Evolutionary conservation across 2,329 filamentous ascomycete genomes (phyloP), one percentile per base, ranked within the genome.

Genomic region (Immersiporthe knoxdaviesiana): DNA sequence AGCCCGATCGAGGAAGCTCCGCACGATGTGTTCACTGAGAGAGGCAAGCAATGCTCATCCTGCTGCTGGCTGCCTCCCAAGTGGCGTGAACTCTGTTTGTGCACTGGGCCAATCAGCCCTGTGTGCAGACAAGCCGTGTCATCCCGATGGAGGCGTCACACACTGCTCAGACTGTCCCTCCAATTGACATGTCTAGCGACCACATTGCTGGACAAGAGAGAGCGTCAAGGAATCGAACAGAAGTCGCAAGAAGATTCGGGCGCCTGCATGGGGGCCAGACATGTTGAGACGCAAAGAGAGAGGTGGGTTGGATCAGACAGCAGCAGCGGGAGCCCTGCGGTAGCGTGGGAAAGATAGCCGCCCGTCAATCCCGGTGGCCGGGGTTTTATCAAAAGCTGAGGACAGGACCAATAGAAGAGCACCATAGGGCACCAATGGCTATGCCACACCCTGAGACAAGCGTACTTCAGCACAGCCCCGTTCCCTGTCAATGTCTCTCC

Each of bases 221-320:
- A 58, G 18, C 21, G 24, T n/a, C 14, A 61, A 32, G n/a, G 67
- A 71, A 69, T 27, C 35, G 21, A 30, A 50, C 30, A 66, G 68
- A 70, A 67, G 35, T 64, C 44, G 65, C 59, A 61, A 65, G 65
- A 67, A 70, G 52, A 35, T 61, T 64, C 65, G 64, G 39, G 63
- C 27, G 39, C n/a, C 52, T 59, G 61, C 54, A 39, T 35, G 35
- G 35, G 35, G 35, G 35, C 2, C 18, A 24, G 56, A 59, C 66
- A 44, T 62, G 65, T 68, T 41, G 54, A 65, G 35, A 21, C 39
- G 35, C 41, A 27, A 11, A 54, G 52, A 56, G 52, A n/a, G n/a
- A n/a, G n/a, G n/a, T n/a, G n/a, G n/a, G 52, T 30, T 14, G 52
- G 14, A 56, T 54, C 24, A 54, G 24, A 30, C 12, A 16, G 50